phyloP scores from a whole-genome alignment of 805 yeast species.

The Komagataella ulmi region DNA sequence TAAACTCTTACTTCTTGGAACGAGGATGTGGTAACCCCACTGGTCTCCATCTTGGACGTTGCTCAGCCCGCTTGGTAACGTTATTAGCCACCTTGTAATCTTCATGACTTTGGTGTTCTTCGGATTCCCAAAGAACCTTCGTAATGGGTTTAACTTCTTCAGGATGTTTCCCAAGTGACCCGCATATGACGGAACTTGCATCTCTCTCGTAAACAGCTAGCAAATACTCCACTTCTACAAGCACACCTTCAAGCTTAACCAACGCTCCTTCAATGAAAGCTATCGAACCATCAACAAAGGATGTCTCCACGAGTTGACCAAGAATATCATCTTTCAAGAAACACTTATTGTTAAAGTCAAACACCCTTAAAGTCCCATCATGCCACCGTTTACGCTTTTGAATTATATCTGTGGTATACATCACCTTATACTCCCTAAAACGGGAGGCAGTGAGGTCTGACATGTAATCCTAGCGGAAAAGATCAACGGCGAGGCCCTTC shows the following conservation, averaged over 20 bases:
- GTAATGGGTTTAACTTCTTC: not conserved
- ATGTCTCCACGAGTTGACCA: conserved; percentile 11
- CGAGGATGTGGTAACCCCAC: not conserved
- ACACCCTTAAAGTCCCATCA: conserved; percentile 33
- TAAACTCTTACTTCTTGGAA: not conserved
- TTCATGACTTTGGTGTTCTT: not conserved
- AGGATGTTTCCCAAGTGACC: not conserved
- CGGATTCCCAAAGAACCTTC: not conserved
- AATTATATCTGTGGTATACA: conserved; percentile 28
- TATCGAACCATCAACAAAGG: conserved; percentile 13
- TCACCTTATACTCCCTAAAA: conserved; percentile 30
- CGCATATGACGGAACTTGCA: not conserved
- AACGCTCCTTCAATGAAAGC: conserved; percentile 12
- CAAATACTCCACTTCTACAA: conserved; percentile 19
- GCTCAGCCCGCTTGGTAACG: not conserved
- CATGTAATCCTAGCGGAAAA: not conserved
- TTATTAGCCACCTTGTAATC: not conserved
- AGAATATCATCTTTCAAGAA: conserved; percentile 23
- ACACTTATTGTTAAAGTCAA: conserved; percentile 33
- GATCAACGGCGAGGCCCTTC: conserved; percentile 3
- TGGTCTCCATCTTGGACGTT: not conserved
- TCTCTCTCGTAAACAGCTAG: conserved; percentile 20
- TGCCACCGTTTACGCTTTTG: conserved; percentile 39
- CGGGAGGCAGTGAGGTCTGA: conserved; percentile 13
- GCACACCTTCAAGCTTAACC: conserved; percentile 9